Base-by-base conservation (phyloP, 768 basidiomycete species). In the Imleria badia region DNA sequence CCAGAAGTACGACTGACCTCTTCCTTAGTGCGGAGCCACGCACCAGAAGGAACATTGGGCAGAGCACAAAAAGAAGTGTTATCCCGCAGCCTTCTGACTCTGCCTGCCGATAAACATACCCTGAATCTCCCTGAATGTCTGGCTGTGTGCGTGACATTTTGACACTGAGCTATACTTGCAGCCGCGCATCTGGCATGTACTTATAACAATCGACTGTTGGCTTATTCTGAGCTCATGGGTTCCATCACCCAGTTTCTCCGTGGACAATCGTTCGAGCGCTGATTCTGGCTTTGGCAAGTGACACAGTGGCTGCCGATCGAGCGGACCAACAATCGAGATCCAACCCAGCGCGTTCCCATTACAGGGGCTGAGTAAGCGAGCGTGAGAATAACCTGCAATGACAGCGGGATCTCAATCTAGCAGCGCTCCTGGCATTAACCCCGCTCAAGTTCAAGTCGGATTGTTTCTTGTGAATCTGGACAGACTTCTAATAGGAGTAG, bases 221-320 rank as follows among this genome's bases (percentile, higher is more conserved):
- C 34, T 34, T 34, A 34, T 15, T 15, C 34, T 34, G 34, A 6
- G 34, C 34, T 33, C 11, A 11, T 17, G 8, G 36, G 15, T 35
- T 35, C 13, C 34, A 35, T 12, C 34, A 17, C 34, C 34, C 11
- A 35, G 34, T 13, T 15, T 15, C 15, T 15, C 34, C 15, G 26
- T 26, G 11, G 72, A 74, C 1, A 91, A 76, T 3, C 88, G 64
- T 8, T 75, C 73, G 13, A 75, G 71, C 0, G 88, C 88, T 9
- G 78, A 72, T 9, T 73, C 72, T 1, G 89, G 85, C 46, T 81
- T 77, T 0, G 89, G 87, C 7, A 91, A 78, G 56, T 90, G 82
- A 2, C 73, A 60, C 2, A 91, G 74, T 0, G 89, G 81, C 41
- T 78, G n/a, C n/a, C 76, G 33, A 89, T 70, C 48, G 84, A 81